These are phyloP conservation scores for Spinellus fusiger DNA, from an alignment of 192 early-diverging fungal genomes.

Conservation along the genomic window DNA sequence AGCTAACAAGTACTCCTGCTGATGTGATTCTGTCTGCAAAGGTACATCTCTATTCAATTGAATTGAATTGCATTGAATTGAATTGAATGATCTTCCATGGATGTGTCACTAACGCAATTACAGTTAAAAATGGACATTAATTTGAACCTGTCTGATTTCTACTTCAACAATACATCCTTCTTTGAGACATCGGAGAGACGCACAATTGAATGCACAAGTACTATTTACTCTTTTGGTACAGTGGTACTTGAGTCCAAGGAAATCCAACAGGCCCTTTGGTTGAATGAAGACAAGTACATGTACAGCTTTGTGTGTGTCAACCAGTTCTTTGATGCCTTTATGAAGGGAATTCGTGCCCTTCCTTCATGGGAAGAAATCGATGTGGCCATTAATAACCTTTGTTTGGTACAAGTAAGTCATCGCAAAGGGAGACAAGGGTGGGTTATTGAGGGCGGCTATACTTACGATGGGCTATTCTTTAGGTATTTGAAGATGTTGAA, in stretches of 20 bases:
- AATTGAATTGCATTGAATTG: neutral
- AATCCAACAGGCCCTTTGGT: constrained; percentile 36
- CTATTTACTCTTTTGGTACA: constrained; percentile 45
- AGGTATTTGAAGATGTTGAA: constrained; percentile 33
- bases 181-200: constrained; percentile 35
- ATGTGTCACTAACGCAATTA: neutral
- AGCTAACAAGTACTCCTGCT: constrained; percentile 2
- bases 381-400: constrained; percentile 41
- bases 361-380: constrained; percentile 43
- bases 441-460: neutral
- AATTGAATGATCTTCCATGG: neutral
- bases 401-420: constrained; percentile 37
- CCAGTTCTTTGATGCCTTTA: constrained; percentile 49
- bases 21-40: constrained; percentile 21
- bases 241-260: constrained; percentile 40
- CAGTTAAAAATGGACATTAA: constrained; percentile 41
- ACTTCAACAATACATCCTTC: constrained; percentile 40
- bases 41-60: constrained; percentile 22
- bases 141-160: constrained; percentile 31
- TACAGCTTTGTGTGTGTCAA: constrained; percentile 46
- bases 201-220: constrained; percentile 37
- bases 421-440: neutral
- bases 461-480: neutral
- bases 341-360: constrained; percentile 39
- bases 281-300: constrained; percentile 31